These are phyloP conservation scores for Monoraphidium neglectum DNA, from an alignment of 139 green algal species.

Conservation along the genomic window DNA sequence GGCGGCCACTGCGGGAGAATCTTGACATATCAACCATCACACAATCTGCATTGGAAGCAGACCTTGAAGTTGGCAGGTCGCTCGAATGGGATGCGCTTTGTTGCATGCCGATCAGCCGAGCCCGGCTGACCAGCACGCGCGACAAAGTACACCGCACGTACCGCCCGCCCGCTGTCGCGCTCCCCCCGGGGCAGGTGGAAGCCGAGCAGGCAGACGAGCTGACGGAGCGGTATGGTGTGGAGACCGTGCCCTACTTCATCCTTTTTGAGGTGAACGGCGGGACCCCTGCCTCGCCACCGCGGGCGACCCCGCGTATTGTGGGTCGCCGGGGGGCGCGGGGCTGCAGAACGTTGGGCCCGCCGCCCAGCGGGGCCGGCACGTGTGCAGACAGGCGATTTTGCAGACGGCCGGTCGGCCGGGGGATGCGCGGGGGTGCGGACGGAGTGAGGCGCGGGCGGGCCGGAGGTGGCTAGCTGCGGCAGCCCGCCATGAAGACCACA, in stretches of 20 bases:
- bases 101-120: background rate
- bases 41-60: background rate
- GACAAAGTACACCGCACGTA: background rate
- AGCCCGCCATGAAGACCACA: background rate
- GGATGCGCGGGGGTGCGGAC: too few species aligned
- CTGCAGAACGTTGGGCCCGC: too few species aligned
- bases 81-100: background rate
- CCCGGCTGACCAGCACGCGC: too few species aligned
- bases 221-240: constrained; percentile 65
- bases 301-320: too few species aligned
- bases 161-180: background rate
- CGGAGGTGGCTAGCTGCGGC: too few species aligned
- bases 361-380: too few species aligned
- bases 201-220: constrained; percentile 81
- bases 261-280: constrained; percentile 50
- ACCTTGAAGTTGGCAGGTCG: background rate
- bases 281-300: too few species aligned
- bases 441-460: too few species aligned
- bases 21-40: background rate
- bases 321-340: too few species aligned
- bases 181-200: too few species aligned
- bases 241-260: constrained; percentile 78
- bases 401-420: too few species aligned
- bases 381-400: too few species aligned
- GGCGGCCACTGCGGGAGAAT: background rate